A percentile compares a stretch with the other conserved stretches of the same genome.
Conservation (phyloP, 2,329 filamentous ascomycete species). For the Thelonectria blattea region DNA sequence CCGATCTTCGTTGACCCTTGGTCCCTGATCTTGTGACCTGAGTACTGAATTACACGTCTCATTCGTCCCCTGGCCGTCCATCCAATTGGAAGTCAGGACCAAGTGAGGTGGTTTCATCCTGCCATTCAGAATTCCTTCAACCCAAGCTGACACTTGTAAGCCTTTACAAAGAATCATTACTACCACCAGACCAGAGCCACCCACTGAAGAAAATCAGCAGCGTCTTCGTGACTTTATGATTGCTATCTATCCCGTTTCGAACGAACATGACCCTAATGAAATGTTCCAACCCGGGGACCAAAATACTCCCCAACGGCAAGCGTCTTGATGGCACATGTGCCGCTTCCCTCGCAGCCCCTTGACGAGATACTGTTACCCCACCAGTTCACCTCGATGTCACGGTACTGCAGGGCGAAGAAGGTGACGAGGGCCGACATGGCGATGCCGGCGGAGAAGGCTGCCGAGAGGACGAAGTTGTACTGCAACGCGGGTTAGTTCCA, state of each 20-base stretch:
- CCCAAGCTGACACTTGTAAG: no score
- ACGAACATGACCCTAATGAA: constrained; percentile 13
- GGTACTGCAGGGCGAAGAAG: constrained; percentile 55
- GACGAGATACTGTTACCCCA: constrained; percentile 49
- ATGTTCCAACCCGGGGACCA: constrained; percentile 36
- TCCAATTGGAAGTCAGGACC: no score
- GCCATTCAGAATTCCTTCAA: no score
- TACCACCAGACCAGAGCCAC: no score
- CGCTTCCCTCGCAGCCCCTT: constrained; percentile 38
- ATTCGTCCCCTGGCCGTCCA: no score
- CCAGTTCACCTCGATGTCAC: constrained; percentile 47
- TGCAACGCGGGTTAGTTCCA: constrained; percentile 35
- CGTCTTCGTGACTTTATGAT: neutral
- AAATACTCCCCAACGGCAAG: constrained; percentile 41
- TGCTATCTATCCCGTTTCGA: no score
- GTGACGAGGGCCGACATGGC: constrained; percentile 55
- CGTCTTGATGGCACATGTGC: constrained; percentile 30
- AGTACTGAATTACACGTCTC: no score
- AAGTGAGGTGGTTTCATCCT: no score
- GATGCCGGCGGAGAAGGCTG: constrained; percentile 52
- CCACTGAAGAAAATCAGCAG: no score
- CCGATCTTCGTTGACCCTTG: no score
- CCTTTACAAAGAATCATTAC: no score
- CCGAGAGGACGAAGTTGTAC: constrained; percentile 56
- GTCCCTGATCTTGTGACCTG: no score